Evolutionary conservation across 73 alveolate genomes (phyloP).

Genomic region (Paraurostyla sp.): DNA sequence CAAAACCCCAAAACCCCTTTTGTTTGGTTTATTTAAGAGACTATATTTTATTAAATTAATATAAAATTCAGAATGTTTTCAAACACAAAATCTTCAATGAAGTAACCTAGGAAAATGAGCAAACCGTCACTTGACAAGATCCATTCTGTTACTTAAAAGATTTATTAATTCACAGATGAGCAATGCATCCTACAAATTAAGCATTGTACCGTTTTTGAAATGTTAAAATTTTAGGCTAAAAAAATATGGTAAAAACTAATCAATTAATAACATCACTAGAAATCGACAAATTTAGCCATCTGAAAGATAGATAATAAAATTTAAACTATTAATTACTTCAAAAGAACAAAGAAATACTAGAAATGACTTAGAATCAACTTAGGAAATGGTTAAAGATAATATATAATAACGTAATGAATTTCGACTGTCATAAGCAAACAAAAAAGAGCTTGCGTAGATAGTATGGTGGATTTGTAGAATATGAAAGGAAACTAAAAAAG

Average conservation of each 20-base stretch:
- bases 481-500: not conserved
- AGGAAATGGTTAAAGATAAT: slow-evolving; percentile 26
- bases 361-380: not conserved
- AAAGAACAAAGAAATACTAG: slow-evolving; percentile 34
- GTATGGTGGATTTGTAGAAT: not conserved
- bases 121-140: slow-evolving; percentile 9
- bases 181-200: not conserved
- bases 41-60: not conserved
- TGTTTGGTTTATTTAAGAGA: too few species aligned
- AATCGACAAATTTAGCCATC: not conserved
- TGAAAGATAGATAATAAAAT: not conserved
- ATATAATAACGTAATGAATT: slow-evolving; percentile 5
- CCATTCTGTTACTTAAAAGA: not conserved
- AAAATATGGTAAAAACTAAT: slow-evolving; percentile 29
- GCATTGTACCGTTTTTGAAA: not conserved
- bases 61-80: slow-evolving; percentile 19
- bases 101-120: not conserved
- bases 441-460: not conserved
- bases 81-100: not conserved
- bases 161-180: slow-evolving; percentile 16
- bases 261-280: not conserved
- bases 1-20: too few species aligned
- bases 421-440: not conserved
- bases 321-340: not conserved
- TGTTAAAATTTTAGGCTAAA: not conserved